phyloP scores from a whole-genome alignment of 2,329 filamentous ascomycete species.

The Cladosporium oxysporum region DNA sequence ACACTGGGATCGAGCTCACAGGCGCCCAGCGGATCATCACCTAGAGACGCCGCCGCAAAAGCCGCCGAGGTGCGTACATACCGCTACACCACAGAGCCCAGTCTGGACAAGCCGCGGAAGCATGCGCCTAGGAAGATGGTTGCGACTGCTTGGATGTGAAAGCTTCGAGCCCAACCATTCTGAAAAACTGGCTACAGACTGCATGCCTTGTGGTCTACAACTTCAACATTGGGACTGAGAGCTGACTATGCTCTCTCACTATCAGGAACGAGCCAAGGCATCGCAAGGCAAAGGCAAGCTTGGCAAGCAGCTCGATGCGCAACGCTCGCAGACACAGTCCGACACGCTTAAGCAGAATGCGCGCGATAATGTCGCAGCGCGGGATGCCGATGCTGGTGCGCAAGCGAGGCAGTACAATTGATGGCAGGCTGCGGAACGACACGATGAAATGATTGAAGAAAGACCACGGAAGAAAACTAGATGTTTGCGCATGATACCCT shows the following conservation, averaged over 20 bases:
- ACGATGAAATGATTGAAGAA: neutral
- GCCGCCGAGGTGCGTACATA: conserved; percentile 74
- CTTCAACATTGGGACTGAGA: neutral
- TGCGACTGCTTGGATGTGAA: conserved; percentile 25
- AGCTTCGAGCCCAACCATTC: neutral
- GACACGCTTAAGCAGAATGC: conserved; percentile 70
- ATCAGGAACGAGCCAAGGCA: conserved; percentile 64
- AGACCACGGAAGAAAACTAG: neutral
- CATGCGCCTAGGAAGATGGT: conserved; percentile 21
- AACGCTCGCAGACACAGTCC: conserved; percentile 71
- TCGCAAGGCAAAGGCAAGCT: conserved; percentile 67
- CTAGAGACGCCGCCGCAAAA: conserved; percentile 67
- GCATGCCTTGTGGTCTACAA: neutral
- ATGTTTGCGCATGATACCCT: conserved; percentile 5
- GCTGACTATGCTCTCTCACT: conserved; percentile 17
- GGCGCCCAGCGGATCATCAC: conserved; percentile 40
- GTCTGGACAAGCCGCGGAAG: neutral
- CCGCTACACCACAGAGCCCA: neutral
- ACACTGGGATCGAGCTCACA: conserved; percentile 59
- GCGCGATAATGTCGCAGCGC: conserved; percentile 62
- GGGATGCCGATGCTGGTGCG: conserved; percentile 67
- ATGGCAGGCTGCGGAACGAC: conserved; percentile 16
- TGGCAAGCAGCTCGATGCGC: conserved; percentile 67
- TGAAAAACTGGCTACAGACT: neutral
- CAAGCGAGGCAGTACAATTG: conserved; percentile 54